Percentiles rank a stretch among this genome's conserved stretches.
Evolutionary conservation across 2,329 filamentous ascomycete species (phyloP).

Genomic region (Hysterium pulicare): DNA sequence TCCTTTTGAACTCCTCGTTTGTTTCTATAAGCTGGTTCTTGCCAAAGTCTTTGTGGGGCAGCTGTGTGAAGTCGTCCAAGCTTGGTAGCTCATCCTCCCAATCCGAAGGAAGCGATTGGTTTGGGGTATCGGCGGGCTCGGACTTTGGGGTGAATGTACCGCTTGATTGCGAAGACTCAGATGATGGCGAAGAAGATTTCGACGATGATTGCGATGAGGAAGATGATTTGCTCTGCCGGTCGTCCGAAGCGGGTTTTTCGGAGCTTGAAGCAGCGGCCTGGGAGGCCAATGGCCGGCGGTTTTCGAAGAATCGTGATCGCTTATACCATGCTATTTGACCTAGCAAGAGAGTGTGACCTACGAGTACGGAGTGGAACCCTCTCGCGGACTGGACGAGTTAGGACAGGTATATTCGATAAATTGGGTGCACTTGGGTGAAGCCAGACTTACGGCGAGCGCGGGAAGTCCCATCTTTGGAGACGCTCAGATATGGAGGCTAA

Average conservation of each 20-base stretch:
- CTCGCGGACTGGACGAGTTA: constrained; percentile 9
- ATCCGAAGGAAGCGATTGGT: constrained; percentile 47
- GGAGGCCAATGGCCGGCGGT: constrained; percentile 22
- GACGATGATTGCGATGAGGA: background rate
- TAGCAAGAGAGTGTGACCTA: constrained; percentile 27
- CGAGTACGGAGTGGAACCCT: constrained; percentile 29
- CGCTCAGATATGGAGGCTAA: background rate
- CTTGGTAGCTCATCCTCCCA: constrained; percentile 75
- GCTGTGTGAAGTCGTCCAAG: constrained; percentile 70
- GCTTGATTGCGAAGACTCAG: constrained; percentile 19
- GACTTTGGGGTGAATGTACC: constrained; percentile 9
- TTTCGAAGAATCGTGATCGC: constrained; percentile 3
- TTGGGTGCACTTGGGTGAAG: background rate
- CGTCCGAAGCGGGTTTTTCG: background rate
- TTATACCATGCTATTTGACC: constrained; percentile 28
- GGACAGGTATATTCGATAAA: background rate
- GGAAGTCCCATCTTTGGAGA: constrained; percentile 8
- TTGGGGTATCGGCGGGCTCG: background rate
- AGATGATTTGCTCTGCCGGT: background rate
- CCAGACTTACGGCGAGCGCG: constrained; percentile 8
- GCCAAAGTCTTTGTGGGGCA: constrained; percentile 79
- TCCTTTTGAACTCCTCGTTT: constrained; percentile 92
- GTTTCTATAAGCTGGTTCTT: constrained; percentile 93
- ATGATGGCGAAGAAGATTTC: constrained; percentile 10
- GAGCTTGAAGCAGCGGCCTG: constrained; percentile 7